A percentile compares a stretch with the other conserved stretches of the same genome.
Evolutionary conservation across 805 yeast genomes (phyloP).

Genomic region (Saccharomycopsis malanga): DNA sequence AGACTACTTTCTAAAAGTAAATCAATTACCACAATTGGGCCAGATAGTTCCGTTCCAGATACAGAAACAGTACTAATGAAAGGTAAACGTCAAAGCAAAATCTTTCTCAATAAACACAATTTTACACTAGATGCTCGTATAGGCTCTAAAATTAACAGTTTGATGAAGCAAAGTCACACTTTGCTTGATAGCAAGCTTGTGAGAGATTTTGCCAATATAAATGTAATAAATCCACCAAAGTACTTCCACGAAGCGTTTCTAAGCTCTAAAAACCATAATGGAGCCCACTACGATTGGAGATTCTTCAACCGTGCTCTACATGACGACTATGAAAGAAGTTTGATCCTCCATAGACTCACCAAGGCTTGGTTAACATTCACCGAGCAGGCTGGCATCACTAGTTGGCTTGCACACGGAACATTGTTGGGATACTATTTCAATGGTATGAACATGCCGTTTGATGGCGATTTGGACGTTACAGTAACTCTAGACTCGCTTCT

Average conservation of each 20-base stretch:
- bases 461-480: constrained; percentile 57
- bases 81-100: too few relatives aligned
- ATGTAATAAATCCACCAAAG: constrained; percentile 4
- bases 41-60: too few relatives aligned
- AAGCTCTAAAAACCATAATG: constrained; percentile 4
- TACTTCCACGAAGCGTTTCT: constrained; percentile 15
- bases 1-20: too few relatives aligned
- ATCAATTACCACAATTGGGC: too few relatives aligned
- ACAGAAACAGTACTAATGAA: too few relatives aligned
- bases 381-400: constrained; percentile 35
- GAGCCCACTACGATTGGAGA: constrained; percentile 48
- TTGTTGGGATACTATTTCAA: constrained; percentile 58
- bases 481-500: constrained; percentile 44
- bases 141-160: too few relatives aligned
- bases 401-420: constrained; percentile 64
- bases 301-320: constrained; percentile 45
- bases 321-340: constrained; percentile 29
- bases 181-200: constrained; percentile 2
- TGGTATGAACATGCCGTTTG: constrained; percentile 60
- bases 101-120: too few relatives aligned
- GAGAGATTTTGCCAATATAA: neutral
- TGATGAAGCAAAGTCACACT: too few relatives aligned
- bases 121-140: too few relatives aligned
- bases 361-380: constrained; percentile 48
- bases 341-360: constrained; percentile 35